Evolutionary conservation across 805 yeast species (phyloP), one percentile per base, ranked within the genome.

Genomic region (Komagataella ulmi): DNA sequence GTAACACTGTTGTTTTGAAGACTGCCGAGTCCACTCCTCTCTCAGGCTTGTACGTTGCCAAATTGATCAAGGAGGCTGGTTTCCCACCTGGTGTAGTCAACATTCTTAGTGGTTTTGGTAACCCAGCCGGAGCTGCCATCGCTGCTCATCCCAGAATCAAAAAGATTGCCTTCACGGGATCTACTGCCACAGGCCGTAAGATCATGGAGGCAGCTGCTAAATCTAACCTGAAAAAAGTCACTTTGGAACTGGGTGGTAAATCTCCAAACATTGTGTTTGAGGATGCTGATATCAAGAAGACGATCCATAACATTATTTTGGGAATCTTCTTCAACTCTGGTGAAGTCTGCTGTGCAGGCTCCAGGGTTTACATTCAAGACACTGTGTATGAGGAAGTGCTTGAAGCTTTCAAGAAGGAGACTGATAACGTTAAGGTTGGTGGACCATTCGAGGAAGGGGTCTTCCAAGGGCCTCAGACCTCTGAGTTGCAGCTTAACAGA

Each of bases 181-280:
- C 85, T 45, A 80, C 87, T 47, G 76, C 74, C 51, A 75, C 77
- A 54, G 98, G 97, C 64, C 85, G 86, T 67, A 71, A 70, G 60
- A 86, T 90, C 64, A 83, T 87, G 84, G 79, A 77, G 68, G 75
- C 77, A 55, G 90, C 96, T 55, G 88, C 95, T 57, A 81, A 79
- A 55, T 77, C 87, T 49, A 81, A 82, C 69, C 76, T 90, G 68
- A 90, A 90, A 77, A 88, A 86, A 68, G 88, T 89, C 56, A 90
- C 97, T 47, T 77, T 90, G 65, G 98, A 90, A 74, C 81, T 89
- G 61, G 98, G 98, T 65, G 98, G 98, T 65, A 90, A 90, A 74
- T 89, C 97, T 40, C 96, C 98, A 62, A 82, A 85, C 69, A 81
- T 90, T 59, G 83, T 90, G 49, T 88, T 85, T 64, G 82, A 83